Conservation (phyloP, 768 basidiomycete genomes). For the Leccinum pellstonianum region DNA sequence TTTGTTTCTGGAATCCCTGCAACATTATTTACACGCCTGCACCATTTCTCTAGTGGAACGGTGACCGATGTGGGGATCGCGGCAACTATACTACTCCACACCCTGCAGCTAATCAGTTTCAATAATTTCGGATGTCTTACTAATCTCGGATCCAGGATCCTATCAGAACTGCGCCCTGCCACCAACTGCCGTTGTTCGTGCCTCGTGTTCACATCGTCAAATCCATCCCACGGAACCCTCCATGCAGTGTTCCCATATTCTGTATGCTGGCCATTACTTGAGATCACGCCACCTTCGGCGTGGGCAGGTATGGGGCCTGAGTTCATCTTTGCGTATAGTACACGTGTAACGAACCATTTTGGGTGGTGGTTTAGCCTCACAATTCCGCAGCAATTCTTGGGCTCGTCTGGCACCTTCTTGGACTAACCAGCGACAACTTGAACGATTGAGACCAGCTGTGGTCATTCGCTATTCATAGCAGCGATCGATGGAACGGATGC, state of each 20-base stretch:
- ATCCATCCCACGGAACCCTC: constrained; percentile 17
- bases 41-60: not conserved
- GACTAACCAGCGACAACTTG: not conserved
- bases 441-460: not conserved
- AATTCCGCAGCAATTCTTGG: constrained; percentile 3
- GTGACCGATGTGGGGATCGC: not conserved
- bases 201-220: constrained; percentile 31
- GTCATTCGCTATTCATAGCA: constrained; percentile 7
- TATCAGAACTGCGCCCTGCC: constrained; percentile 8
- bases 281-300: constrained; percentile 15
- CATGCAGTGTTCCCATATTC: constrained; percentile 12
- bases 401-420: not conserved
- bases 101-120: not conserved
- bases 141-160: constrained; percentile 17
- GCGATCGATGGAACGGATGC: constrained; percentile 13
- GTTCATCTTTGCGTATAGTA: constrained; percentile 15
- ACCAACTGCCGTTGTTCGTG: constrained; percentile 11
- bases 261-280: constrained; percentile 4
- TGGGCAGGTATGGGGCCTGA: constrained; percentile 17
- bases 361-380: constrained; percentile 12
- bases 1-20: not conserved
- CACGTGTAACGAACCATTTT: constrained; percentile 22
- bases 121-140: not conserved
- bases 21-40: not conserved
- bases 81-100: constrained; percentile 1